phyloP scores from a whole-genome alignment of 352 stramenopile species.

The Globisporangium uncinulatum region DNA sequence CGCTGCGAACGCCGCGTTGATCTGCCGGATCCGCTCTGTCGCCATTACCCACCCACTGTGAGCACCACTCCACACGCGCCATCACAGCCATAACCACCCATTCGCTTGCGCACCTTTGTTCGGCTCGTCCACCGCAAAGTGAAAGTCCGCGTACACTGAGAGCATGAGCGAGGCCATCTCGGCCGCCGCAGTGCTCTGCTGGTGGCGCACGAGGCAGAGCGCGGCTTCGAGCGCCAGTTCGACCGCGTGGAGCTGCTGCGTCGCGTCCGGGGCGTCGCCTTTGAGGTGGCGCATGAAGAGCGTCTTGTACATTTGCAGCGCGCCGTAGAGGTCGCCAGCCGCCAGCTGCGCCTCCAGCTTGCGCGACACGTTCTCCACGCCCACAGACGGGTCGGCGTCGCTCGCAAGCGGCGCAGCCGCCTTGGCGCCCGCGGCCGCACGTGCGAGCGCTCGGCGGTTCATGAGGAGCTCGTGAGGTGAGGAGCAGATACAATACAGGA shows the following conservation, averaged over 20 bases:
- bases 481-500: background rate
- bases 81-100: background rate
- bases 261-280: slow-evolving; percentile 38
- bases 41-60: too few relatives aligned
- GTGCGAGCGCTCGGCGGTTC: slow-evolving; percentile 69
- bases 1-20: slow-evolving; percentile 47
- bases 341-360: slow-evolving; percentile 72
- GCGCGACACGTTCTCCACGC: slow-evolving; percentile 69
- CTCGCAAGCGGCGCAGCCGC: slow-evolving; percentile 1
- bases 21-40: slow-evolving; percentile 48
- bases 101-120: slow-evolving; percentile 37
- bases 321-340: slow-evolving; percentile 81
- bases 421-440: slow-evolving; percentile 26
- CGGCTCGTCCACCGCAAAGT: slow-evolving; percentile 59
- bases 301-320: slow-evolving; percentile 90
- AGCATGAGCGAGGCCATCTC: slow-evolving; percentile 81
- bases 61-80: too few relatives aligned
- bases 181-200: slow-evolving; percentile 68
- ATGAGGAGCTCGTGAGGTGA: slow-evolving; percentile 23
- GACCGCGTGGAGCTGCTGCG: slow-evolving; percentile 57
- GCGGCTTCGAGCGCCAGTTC: slow-evolving; percentile 61
- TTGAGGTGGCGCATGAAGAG: slow-evolving; percentile 85
- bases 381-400: slow-evolving; percentile 27
- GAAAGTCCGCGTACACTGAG: slow-evolving; percentile 64
- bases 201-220: slow-evolving; percentile 61